Evolutionary conservation across 352 stramenopile species (phyloP).

Genomic region (Phytophthora cactorum): DNA sequence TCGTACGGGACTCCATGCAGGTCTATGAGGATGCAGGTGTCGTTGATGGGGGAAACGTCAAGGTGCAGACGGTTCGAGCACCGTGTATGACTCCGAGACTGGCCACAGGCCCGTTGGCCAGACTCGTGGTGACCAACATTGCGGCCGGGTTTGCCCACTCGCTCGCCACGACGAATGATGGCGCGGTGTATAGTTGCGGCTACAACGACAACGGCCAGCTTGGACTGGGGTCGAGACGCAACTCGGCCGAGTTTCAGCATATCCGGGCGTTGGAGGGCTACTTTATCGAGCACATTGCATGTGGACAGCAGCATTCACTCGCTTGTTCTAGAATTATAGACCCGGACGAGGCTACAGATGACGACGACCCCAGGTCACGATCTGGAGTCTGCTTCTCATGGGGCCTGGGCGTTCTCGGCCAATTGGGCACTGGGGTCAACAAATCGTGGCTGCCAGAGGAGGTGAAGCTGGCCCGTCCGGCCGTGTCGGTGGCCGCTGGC

Average conservation of each 20-base stretch:
- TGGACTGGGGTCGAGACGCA: slow-evolving; percentile 66
- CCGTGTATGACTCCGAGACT: slow-evolving; percentile 54
- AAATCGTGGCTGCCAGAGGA: slow-evolving; percentile 70
- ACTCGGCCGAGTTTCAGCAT: slow-evolving; percentile 63
- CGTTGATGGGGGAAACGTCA: slow-evolving; percentile 35
- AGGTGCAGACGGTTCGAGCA: slow-evolving; percentile 64
- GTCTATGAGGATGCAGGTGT: slow-evolving; percentile 57
- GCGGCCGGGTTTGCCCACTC: slow-evolving; percentile 82
- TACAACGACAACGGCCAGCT: slow-evolving; percentile 89
- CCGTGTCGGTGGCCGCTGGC: slow-evolving; percentile 64
- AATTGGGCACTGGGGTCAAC: slow-evolving; percentile 70
- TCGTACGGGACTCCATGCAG: slow-evolving; percentile 71
- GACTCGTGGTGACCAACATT: slow-evolving; percentile 56
- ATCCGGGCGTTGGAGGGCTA: slow-evolving; percentile 56
- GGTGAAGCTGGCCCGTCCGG: slow-evolving; percentile 57
- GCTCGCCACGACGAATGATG: slow-evolving; percentile 57
- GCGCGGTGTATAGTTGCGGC: slow-evolving; percentile 70
- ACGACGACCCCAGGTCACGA: slow-evolving; percentile 22
- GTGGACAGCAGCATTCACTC: slow-evolving; percentile 81
- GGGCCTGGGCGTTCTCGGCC: slow-evolving; percentile 76
- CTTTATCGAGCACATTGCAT: slow-evolving; percentile 71
- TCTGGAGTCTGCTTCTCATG: slow-evolving; percentile 77
- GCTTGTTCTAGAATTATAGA: slow-evolving; percentile 46
- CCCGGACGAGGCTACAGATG: background rate
- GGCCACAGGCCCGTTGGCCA: slow-evolving; percentile 32